Evolutionary conservation across 78 protist genomes (phyloP).

Genomic region (Anaeramoeba flamelloides): DNA sequence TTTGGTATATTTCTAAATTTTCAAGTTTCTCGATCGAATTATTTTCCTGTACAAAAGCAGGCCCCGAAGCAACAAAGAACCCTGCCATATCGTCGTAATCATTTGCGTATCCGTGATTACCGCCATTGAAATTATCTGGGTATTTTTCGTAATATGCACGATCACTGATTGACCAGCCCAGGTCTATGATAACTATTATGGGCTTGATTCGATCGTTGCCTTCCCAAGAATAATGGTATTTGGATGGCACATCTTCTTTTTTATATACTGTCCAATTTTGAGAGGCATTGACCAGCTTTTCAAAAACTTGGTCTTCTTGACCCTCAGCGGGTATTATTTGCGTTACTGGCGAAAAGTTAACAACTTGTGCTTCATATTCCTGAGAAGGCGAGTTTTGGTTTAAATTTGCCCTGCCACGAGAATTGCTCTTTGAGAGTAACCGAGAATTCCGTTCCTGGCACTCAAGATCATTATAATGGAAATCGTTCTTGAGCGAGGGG

Average conservation of each 20-base stretch:
- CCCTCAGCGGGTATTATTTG: background rate
- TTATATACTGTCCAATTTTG: background rate
- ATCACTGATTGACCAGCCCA: background rate
- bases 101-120: background rate
- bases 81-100: background rate
- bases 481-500: too few species aligned
- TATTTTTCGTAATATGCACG: background rate
- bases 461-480: too few species aligned
- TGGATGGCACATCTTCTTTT: background rate
- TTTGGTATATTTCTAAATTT: background rate
- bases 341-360: background rate
- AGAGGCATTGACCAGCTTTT: background rate
- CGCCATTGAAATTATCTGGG: background rate
- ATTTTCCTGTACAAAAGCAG: background rate
- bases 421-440: too few species aligned
- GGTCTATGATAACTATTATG: background rate
- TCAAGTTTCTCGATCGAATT: background rate
- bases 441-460: too few species aligned
- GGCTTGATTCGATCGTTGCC: background rate
- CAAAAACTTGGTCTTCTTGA: background rate
- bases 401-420: too few species aligned
- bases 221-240: background rate
- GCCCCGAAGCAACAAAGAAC: background rate
- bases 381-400: background rate
- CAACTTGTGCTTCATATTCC: background rate